Conservation (phyloP, 2,329 filamentous ascomycete genomes). For the Nemania diffusa region DNA sequence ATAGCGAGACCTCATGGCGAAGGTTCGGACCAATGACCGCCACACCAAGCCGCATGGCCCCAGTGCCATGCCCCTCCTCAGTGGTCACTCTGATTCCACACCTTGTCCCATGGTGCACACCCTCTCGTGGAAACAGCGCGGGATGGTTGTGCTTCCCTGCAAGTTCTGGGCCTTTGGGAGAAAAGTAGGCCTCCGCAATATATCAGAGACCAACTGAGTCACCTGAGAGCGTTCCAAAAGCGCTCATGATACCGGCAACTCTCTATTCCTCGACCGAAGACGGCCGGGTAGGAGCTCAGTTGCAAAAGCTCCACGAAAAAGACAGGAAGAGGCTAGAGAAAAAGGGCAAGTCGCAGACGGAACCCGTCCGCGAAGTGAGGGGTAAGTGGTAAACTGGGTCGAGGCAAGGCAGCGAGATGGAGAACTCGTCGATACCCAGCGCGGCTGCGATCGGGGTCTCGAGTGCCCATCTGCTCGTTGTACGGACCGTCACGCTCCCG, state of each 20-base stretch:
- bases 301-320: conserved; percentile 28
- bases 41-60: conserved; percentile 27
- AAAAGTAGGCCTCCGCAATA: conserved; percentile 38
- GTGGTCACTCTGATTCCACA: conserved; percentile 39
- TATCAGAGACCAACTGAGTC: conserved; percentile 48
- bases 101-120: conserved; percentile 47
- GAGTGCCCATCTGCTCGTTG: conserved; percentile 31
- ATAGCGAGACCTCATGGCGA: conserved; percentile 45
- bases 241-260: conserved; percentile 36
- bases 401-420: conserved; percentile 36
- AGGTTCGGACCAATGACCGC: conserved; percentile 40
- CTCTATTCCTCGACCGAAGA: conserved; percentile 35
- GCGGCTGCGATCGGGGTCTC: conserved; percentile 35
- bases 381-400: conserved; percentile 36
- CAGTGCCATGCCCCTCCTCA: conserved; percentile 35
- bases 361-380: conserved; percentile 41
- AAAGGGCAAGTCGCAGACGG: conserved; percentile 42
- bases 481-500: conserved; percentile 31
- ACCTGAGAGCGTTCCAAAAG: conserved; percentile 48
- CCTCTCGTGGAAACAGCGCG: conserved; percentile 46
- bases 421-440: conserved; percentile 38
- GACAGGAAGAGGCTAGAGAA: conserved; percentile 24
- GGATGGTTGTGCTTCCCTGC: conserved; percentile 45
- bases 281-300: conserved; percentile 27
- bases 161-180: conserved; percentile 45